These are phyloP conservation scores for Closterium sp. DNA, from an alignment of 139 green algal genomes.

Conservation along the genomic window DNA sequence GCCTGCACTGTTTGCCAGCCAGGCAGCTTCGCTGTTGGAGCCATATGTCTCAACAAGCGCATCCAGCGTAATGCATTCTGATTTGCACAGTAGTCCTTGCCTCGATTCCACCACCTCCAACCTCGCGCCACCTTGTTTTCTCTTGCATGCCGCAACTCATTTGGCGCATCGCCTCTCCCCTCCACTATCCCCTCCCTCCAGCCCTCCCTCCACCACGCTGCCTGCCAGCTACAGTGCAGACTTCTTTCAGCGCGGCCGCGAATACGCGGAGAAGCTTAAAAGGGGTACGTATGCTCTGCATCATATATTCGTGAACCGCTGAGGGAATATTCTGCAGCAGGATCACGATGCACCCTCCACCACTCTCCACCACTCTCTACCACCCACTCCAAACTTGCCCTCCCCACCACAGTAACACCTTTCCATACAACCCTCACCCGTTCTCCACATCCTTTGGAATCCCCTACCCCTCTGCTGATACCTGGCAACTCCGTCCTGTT, in stretches of 20 bases:
- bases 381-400: background rate
- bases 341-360: no score
- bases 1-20: no score
- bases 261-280: slow-evolving; percentile 47
- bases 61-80: no score
- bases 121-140: background rate
- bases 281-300: background rate
- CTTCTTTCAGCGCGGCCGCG: slow-evolving; percentile 35
- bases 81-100: background rate
- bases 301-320: no score
- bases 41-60: no score
- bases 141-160: background rate
- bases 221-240: slow-evolving; percentile 45
- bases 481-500: background rate
- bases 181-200: background rate
- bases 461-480: no score
- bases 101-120: background rate
- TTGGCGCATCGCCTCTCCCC: background rate
- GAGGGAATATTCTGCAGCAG: no score
- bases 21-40: no score
- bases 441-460: no score
- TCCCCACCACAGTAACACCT: no score
- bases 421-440: no score
- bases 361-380: background rate
- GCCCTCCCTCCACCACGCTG: slow-evolving; percentile 13